Evolutionary conservation across 2,329 filamentous ascomycete genomes (phyloP), one percentile per base, ranked within the genome.

Genomic region (Stemphylium vesicarium): DNA sequence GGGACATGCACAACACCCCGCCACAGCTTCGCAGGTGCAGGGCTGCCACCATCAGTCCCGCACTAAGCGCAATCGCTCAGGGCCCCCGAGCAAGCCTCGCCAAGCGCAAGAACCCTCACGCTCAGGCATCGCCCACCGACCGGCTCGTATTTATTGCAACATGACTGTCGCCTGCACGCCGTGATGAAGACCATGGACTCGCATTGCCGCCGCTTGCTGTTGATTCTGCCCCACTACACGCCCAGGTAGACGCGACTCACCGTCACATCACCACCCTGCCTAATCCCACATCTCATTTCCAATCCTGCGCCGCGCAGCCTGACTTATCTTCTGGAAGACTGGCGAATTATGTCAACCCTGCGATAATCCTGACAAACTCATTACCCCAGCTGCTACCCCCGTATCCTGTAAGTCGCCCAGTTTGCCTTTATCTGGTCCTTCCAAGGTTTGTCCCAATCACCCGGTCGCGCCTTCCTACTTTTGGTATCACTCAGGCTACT

Each of bases 1-100:
- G 62, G 60, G 53, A 61, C 37, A 50, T 61, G 60, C 62, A 57
- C 38, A 42, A 56, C 50, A 57, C 65, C 64, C 64, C 64, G 60
- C 57, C 49, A 54, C 59, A 60, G 48, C 53, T 53, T 47, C 29
- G 18, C 18, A 55, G 31, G 33, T 22, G 18, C 18, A 55, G 31
- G 33, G 41, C 44, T 50, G 43, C 45, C 39, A 29, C 11, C 37
- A 33, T 6, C 20, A 48, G 16, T 42, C 37, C 31, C 39, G 46
- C 41, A 39, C 53, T 53, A 53, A 40, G 48, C 53, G 53, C 49
- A 33, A 40, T 50, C 56, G 24, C 47, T 35, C 54, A 50, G 24
- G 48, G 48, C 29, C 26, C 26, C 41, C 33, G 18, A 45, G 35
- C 41, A 50, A 50, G 24, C 40, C 39, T 46, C 37, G 53, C 53